Percentiles rank a stretch among this genome's conserved stretches.
phyloP scores from a whole-genome alignment of 116 monocot species.

The Papilionanthe hybrid region DNA sequence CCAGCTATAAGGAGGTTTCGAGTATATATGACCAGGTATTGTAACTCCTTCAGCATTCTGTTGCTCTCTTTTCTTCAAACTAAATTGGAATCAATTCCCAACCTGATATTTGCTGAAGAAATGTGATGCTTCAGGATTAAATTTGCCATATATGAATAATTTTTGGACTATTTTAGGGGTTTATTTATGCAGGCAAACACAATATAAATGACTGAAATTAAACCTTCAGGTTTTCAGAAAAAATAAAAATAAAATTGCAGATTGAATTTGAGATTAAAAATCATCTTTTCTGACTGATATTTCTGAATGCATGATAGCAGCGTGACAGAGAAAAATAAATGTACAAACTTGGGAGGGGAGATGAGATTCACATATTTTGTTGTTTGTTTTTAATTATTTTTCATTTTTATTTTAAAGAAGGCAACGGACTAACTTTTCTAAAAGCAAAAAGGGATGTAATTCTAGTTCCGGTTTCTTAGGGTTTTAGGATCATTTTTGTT shows the following conservation, averaged over 20 bases:
- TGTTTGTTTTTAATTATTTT: neutral
- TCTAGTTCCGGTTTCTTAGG: neutral
- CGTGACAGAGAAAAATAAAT: neutral
- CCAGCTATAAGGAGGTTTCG: constrained; percentile 84
- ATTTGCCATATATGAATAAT: too few relatives aligned
- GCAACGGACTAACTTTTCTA: neutral
- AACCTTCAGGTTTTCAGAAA: neutral
- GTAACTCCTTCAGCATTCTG: neutral
- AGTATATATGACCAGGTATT: constrained; percentile 91
- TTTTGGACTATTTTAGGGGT: too few relatives aligned
- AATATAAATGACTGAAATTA: neutral
- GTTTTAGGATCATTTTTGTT: too few relatives aligned
- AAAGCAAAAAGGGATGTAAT: neutral
- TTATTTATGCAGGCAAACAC: neutral
- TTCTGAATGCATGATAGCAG: neutral
- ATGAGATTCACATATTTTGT: neutral
- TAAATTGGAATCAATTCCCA: neutral
- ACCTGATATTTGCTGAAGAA: neutral
- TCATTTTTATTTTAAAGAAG: neutral
- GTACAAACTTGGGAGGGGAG: too few relatives aligned
- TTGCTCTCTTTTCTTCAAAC: neutral
- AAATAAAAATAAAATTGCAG: neutral
- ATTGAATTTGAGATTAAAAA: neutral
- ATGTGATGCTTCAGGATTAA: too few relatives aligned
- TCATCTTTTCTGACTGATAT: neutral